Evolutionary conservation across 768 basidiomycete genomes (phyloP).

Genomic region (Serendipita vermifera): DNA sequence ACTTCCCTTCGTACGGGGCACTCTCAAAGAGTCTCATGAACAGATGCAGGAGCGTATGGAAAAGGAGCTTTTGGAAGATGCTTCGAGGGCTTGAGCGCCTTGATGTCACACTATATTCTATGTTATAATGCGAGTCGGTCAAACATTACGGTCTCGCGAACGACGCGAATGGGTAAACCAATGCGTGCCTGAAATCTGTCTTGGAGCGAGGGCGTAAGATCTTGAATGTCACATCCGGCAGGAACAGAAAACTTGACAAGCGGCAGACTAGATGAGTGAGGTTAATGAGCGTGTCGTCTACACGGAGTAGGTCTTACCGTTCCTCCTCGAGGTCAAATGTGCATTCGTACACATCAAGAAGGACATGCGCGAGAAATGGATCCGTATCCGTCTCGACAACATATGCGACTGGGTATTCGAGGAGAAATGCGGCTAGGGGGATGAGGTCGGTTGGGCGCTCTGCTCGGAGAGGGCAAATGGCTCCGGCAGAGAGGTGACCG

Average conservation of each 20-base stretch:
- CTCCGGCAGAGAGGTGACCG: not conserved
- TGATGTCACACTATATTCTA: not conserved
- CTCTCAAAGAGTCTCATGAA: not conserved
- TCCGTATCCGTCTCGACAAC: not conserved
- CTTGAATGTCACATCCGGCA: not conserved
- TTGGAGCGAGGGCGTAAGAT: not conserved
- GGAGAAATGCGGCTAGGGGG: not conserved
- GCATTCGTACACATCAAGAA: not conserved
- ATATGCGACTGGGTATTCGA: constrained; percentile 2
- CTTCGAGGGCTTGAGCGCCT: not conserved
- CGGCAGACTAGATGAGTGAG: not conserved
- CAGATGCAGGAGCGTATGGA: not conserved
- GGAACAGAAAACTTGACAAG: constrained; percentile 2
- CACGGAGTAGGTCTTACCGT: not conserved
- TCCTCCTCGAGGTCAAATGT: not conserved
- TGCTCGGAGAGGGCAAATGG: not conserved
- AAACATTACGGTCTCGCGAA: too few species aligned
- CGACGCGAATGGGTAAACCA: too few species aligned
- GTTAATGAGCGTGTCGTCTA: not conserved
- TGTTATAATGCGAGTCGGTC: not conserved
- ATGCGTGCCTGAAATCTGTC: not conserved
- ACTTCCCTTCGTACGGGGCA: not conserved
- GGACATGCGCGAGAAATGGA: not conserved
- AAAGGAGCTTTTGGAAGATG: not conserved
- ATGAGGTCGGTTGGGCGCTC: not conserved